These are phyloP conservation scores for Phytopythium aichiense DNA, from an alignment of 352 stramenopile species.

Conservation along the genomic window DNA sequence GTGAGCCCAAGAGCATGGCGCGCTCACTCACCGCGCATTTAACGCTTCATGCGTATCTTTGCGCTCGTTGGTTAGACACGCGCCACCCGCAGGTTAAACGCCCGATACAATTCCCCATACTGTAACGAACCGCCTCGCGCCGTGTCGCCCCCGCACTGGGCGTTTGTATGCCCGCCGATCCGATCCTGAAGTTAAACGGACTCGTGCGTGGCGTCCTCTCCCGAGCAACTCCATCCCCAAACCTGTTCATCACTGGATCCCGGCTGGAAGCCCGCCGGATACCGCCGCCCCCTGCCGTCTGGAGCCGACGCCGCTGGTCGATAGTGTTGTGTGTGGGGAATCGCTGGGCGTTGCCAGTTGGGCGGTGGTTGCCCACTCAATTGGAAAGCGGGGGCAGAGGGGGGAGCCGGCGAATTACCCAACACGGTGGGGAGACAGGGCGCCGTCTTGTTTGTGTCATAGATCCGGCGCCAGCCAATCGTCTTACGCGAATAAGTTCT, in stretches of 20 bases:
- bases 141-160: constrained; percentile 9
- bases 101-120: constrained; percentile 1
- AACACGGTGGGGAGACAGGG: constrained; percentile 7
- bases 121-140: neutral
- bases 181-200: constrained; percentile 6
- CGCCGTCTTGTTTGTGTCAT: constrained; percentile 5
- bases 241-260: neutral
- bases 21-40: neutral
- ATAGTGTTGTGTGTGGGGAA: neutral
- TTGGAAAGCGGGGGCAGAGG: too few relatives aligned
- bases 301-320: too few relatives aligned
- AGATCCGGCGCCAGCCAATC: constrained; percentile 6
- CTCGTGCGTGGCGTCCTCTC: neutral
- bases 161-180: constrained; percentile 12
- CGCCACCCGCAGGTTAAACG: neutral
- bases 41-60: constrained; percentile 7
- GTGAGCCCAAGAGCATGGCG: neutral
- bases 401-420: constrained; percentile 5
- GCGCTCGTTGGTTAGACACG: constrained; percentile 1
- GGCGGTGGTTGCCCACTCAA: too few relatives aligned
- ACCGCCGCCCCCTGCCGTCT: neutral
- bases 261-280: too few relatives aligned
- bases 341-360: too few relatives aligned
- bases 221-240: neutral
- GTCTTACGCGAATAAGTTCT: constrained; percentile 4